Base-by-base conservation (phyloP, 768 basidiomycete species). In the Cyclocybe aegerita region DNA sequence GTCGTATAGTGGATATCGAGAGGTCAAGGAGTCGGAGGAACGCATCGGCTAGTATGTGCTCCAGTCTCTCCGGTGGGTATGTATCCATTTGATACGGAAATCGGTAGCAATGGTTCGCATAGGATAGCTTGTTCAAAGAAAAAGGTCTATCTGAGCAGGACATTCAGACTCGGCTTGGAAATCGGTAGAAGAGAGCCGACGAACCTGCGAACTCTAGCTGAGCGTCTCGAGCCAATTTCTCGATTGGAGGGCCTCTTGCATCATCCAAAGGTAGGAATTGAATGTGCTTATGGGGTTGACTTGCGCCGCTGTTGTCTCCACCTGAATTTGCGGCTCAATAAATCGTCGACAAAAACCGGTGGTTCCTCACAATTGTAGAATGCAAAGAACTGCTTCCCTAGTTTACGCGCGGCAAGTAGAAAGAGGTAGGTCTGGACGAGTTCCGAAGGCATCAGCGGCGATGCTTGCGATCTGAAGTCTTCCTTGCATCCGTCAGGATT, bases 221-320 rank as follows among this genome's bases (percentile, higher is more conserved):
- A 8, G 78, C 71, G 14, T 70, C 67, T 57, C 74, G 75, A 4
- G 90, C 85, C 46, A 93, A 73, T 48, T 67, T 71, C 66, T 95
- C 93, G 17, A 94, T 76, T 0, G 94, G 94, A 10, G 90, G 88
- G 1, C 83, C 87, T 33, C 79, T 77, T 31, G 75, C 66, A 36
- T 70, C 71, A 8, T 78, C 78, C 12, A 82, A 62, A 32, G 90
- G 86, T 32, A 95, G 67, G 55, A 95, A 86, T 65, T 96, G 93
- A n/a, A 95, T 57, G 63, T 97, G 94, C 61, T 95, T 93, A 70
- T 95, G 93, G 2, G 79, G 74, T 69, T 97, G 94, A 63, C 91
- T 93, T 9, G 94, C 93, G 23, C 93, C 93, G 50, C 89, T 91
- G 47, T 76, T 73, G 29, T 81, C 75, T 5, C 90, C 90, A 57